Percentiles rank a stretch among this genome's conserved stretches.
phyloP scores from a whole-genome alignment of 2,329 filamentous ascomycete genomes.

The Stagonosporopsis tanaceti region DNA sequence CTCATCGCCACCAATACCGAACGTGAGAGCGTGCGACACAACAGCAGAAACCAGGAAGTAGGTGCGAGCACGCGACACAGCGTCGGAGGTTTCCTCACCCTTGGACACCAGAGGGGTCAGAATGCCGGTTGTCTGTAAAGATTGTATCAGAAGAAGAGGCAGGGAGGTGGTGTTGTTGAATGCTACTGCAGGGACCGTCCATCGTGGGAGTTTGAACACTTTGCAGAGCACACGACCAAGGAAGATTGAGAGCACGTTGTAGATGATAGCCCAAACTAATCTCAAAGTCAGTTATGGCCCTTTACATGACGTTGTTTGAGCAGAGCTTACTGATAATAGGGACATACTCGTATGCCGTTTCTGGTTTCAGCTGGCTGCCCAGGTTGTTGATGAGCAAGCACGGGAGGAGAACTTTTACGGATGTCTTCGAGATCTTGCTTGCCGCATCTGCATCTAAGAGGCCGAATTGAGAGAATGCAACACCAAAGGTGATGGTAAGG shows the following conservation, averaged over 20 bases:
- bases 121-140: conserved; percentile 64
- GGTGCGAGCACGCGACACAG: conserved; percentile 67
- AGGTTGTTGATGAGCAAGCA: conserved; percentile 63
- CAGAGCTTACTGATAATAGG: conserved; percentile 55
- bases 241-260: conserved; percentile 59
- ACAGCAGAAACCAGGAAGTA: conserved; percentile 74
- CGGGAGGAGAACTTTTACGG: conserved; percentile 63
- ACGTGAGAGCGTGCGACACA: conserved; percentile 69
- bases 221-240: conserved; percentile 56
- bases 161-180: conserved; percentile 67
- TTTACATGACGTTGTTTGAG: not conserved
- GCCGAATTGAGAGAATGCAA: conserved; percentile 59
- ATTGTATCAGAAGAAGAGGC: conserved; percentile 61
- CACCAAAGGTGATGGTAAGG: conserved; percentile 62
- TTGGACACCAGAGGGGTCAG: conserved; percentile 58
- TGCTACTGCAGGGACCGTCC: conserved; percentile 62
- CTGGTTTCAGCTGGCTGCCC: conserved; percentile 59
- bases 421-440: conserved; percentile 61
- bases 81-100: conserved; percentile 54
- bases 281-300: conserved; percentile 20
- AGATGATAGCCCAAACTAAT: conserved; percentile 60
- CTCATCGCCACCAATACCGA: conserved; percentile 68
- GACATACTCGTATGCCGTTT: conserved; percentile 58
- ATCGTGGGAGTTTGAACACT: conserved; percentile 59
- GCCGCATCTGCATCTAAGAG: conserved; percentile 58